Percentiles rank a stretch among this genome's conserved stretches.
phyloP scores from a whole-genome alignment of 352 stramenopile genomes.

The Ochromonadaceae sp. region DNA sequence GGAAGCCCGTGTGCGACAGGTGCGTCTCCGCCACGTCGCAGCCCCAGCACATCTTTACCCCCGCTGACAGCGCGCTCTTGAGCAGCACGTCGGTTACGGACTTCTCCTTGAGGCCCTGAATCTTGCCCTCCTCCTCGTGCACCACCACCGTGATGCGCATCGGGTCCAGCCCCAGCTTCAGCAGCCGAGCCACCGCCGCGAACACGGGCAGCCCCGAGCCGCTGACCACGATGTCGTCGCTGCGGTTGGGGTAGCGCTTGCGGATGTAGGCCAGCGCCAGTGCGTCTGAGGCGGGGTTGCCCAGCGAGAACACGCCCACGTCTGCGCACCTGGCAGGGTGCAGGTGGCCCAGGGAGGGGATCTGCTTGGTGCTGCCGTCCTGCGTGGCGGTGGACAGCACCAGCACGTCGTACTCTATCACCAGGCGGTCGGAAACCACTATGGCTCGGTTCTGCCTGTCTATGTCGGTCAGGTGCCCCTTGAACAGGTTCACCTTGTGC shows the following conservation, averaged over 20 bases:
- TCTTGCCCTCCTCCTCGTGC: neutral
- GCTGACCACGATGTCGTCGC: neutral
- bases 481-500: constrained; percentile 41
- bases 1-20: neutral
- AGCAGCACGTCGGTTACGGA: neutral
- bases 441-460: constrained; percentile 46
- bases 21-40: neutral
- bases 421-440: constrained; percentile 48
- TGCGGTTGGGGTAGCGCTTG: constrained; percentile 16
- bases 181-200: neutral
- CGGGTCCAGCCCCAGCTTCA: neutral
- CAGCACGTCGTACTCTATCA: constrained; percentile 57
- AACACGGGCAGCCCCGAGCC: neutral
- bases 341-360: neutral
- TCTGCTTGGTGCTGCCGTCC: neutral
- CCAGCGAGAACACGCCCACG: constrained; percentile 2
- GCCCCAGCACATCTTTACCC: neutral
- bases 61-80: neutral
- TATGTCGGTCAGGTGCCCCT: constrained; percentile 47
- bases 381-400: constrained; percentile 36
- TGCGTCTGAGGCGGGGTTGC: neutral
- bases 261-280: neutral
- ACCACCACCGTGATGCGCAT: neutral
- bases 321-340: constrained; percentile 4
- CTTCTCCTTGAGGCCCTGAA: neutral